These are phyloP conservation scores for Rubia occidens DNA, from an alignment of 305 asterid genomes.

Conservation along the genomic window DNA sequence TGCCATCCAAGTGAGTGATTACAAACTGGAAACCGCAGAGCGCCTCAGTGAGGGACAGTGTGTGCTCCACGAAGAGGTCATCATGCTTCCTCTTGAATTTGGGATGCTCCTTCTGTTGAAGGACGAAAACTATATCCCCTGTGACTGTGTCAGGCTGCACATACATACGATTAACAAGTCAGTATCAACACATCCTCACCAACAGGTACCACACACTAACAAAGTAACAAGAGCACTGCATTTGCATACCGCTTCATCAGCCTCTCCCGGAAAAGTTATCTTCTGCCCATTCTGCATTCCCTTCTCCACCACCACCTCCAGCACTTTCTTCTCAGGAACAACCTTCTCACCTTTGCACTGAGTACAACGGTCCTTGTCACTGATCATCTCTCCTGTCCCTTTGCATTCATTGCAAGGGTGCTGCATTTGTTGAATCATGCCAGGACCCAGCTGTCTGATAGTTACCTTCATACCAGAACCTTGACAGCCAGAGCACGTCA, in stretches of 20 bases:
- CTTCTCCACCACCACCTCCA: constrained; percentile 48
- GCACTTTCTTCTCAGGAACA: constrained; percentile 44
- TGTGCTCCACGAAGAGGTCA: constrained; percentile 65
- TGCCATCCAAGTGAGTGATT: constrained; percentile 55
- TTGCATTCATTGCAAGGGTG: constrained; percentile 44
- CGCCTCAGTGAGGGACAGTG: constrained; percentile 59
- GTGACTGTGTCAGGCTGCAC: constrained; percentile 72
- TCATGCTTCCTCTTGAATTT: constrained; percentile 73
- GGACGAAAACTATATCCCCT: constrained; percentile 66
- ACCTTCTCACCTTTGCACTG: constrained; percentile 55
- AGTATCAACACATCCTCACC: neutral
- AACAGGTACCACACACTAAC: neutral
- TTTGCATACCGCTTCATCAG: constrained; percentile 44
- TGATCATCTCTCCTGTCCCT: constrained; percentile 47
- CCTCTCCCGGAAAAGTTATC: constrained; percentile 47
- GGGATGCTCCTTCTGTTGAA: constrained; percentile 77
- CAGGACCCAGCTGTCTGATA: constrained; percentile 44
- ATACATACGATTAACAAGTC: neutral
- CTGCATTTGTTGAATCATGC: constrained; percentile 60
- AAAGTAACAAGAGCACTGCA: neutral
- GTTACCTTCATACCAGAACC: constrained; percentile 52
- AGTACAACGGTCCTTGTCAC: constrained; percentile 39
- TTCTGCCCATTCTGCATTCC: constrained; percentile 59
- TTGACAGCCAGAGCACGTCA: constrained; percentile 41
- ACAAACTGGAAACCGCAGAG: constrained; percentile 76